A percentile compares a stretch with the other conserved stretches of the same genome.
phyloP scores from a whole-genome alignment of 2,329 filamentous ascomycete species.

The Xylaria sp. region DNA sequence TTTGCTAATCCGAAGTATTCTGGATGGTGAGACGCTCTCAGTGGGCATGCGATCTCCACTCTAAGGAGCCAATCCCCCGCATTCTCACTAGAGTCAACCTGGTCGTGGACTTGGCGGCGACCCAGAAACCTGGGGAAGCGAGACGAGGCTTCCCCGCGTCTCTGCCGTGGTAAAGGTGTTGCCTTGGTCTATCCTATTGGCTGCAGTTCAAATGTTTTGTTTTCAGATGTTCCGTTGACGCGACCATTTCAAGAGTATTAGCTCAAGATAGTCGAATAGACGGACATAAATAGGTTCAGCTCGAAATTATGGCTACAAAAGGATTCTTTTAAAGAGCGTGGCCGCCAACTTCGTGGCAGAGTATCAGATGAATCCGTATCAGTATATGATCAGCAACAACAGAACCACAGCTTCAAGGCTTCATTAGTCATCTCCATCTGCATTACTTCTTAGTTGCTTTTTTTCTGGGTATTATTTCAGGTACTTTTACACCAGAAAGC shows the following conservation, averaged over 20 bases:
- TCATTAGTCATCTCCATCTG: neutral
- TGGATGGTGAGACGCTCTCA: neutral
- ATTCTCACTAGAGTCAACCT: neutral
- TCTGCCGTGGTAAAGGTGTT: neutral
- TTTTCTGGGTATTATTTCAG: neutral
- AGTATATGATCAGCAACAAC: neutral
- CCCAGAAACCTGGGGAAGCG: conserved; percentile 9
- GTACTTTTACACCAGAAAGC: too few relatives aligned
- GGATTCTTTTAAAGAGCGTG: conserved; percentile 1
- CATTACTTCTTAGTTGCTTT: neutral
- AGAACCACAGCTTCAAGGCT: neutral
- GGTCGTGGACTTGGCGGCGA: neutral
- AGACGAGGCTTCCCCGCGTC: neutral
- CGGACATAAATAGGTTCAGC: too few relatives aligned
- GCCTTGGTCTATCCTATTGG: neutral
- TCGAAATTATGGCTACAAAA: neutral
- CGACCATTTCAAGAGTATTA: neutral
- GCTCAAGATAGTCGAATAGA: too few relatives aligned
- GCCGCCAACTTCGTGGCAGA: neutral
- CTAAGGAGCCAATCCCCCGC: neutral
- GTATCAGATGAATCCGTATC: neutral
- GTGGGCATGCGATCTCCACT: neutral
- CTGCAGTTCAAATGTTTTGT: too few relatives aligned
- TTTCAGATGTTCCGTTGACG: neutral
- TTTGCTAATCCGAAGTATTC: neutral